These are phyloP conservation scores for Geranium rotundifolium DNA, from an alignment of 345 rosid genomes.

Conservation along the genomic window DNA sequence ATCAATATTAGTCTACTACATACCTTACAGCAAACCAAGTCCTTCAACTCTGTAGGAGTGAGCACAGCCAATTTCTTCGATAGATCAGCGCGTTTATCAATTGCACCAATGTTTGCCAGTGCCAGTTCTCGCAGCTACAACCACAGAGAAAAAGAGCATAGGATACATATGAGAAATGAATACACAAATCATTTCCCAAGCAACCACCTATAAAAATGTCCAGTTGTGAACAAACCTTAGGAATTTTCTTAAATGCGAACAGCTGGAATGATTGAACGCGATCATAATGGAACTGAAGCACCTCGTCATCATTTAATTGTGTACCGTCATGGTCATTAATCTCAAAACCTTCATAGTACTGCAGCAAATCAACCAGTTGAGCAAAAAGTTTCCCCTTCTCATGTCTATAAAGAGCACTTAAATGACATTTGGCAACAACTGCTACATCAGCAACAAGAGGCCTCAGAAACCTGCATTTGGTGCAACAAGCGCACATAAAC, in stretches of 20 bases:
- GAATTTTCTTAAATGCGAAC: conserved; percentile 77
- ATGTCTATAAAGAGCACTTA: conserved; percentile 78
- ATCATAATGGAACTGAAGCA: conserved; percentile 81
- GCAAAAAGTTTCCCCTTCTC: conserved; percentile 87
- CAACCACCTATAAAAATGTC: neutral
- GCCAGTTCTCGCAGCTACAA: conserved; percentile 79
- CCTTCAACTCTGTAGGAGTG: conserved; percentile 65
- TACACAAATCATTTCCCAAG: neutral
- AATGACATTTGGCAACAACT: conserved; percentile 86
- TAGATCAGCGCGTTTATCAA: conserved; percentile 84
- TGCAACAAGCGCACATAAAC: neutral
- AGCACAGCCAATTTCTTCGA: conserved; percentile 75
- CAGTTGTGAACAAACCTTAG: conserved; percentile 42
- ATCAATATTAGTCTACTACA: conserved; percentile 9
- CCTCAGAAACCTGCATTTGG: conserved; percentile 50
- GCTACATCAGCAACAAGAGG: conserved; percentile 97
- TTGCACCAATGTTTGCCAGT: conserved; percentile 69
- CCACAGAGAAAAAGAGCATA: conserved; percentile 8
- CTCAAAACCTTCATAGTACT: conserved; percentile 96
- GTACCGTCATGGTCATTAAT: conserved; percentile 94
- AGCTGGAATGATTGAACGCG: conserved; percentile 82
- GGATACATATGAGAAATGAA: neutral
- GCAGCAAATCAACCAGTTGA: conserved; percentile 87
- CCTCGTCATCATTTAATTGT: conserved; percentile 88
- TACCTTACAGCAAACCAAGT: conserved; percentile 92